phyloP scores from a whole-genome alignment of 495 filamentous ascomycete species.

The Penicillium verhagenii region DNA sequence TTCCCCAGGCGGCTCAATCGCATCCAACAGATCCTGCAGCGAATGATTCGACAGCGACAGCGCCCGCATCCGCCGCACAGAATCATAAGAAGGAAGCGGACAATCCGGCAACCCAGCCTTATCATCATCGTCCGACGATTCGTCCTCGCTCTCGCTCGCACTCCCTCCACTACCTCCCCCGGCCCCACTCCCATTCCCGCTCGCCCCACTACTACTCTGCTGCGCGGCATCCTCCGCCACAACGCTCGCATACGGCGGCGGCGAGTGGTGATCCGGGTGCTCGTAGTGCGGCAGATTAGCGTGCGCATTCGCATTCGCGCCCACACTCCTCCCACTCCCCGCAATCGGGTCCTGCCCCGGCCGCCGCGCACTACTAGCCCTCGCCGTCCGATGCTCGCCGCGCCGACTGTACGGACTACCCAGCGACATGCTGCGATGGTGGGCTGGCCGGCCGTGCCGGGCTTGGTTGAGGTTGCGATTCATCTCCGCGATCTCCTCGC shows the following conservation, averaged over 20 bases:
- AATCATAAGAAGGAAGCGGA: slow-evolving; percentile 14
- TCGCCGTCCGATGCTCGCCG: not conserved
- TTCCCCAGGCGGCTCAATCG: slow-evolving; percentile 23
- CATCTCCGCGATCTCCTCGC: not conserved
- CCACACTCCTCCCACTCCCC: no score
- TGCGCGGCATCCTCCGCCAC: slow-evolving; percentile 3
- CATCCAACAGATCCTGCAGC: slow-evolving; percentile 23
- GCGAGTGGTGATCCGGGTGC: not conserved
- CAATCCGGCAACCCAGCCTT: not conserved
- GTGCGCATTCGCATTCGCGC: not conserved
- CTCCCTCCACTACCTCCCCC: not conserved
- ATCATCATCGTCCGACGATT: not conserved
- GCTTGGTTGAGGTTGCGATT: not conserved
- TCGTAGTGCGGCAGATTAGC: not conserved
- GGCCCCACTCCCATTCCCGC: not conserved
- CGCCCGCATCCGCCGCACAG: slow-evolving; percentile 15
- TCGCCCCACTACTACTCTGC: not conserved
- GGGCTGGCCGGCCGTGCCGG: not conserved
- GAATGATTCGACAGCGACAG: slow-evolving; percentile 10
- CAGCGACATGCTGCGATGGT: not conserved
- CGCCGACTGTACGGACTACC: not conserved
- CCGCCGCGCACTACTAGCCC: not conserved
- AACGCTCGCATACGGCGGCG: slow-evolving; percentile 7
- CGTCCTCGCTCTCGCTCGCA: slow-evolving; percentile 1
- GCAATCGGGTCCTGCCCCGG: not conserved